Percentiles rank a stretch among this genome's conserved stretches.
phyloP scores from a whole-genome alignment of 192 early-diverging fungal species.

The Backusella tuberculispora region DNA sequence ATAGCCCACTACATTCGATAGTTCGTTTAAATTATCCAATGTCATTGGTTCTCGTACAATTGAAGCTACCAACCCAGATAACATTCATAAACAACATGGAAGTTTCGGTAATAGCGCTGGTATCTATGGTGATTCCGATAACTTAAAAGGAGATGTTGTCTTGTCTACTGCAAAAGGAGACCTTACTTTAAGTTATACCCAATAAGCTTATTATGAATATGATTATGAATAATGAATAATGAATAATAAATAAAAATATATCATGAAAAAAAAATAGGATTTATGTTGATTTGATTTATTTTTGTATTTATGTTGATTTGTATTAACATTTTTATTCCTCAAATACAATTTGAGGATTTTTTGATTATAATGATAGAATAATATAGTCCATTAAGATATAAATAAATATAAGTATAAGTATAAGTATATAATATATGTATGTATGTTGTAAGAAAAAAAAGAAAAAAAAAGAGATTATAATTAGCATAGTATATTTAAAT shows the following conservation, averaged over 20 bases:
- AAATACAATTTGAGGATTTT: background rate
- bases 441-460: background rate
- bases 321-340: no score
- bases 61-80: background rate
- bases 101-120: background rate
- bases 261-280: background rate
- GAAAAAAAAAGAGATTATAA: background rate
- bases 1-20: background rate
- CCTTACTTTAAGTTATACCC: background rate
- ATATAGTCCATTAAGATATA: constrained; percentile 13
- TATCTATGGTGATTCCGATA: background rate
- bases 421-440: background rate
- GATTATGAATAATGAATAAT: background rate
- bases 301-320: no score
- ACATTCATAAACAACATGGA: background rate
- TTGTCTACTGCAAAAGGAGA: background rate
- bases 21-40: background rate
- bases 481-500: background rate
- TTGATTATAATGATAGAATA: background rate
- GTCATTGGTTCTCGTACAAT: background rate
- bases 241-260: background rate
- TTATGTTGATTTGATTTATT: background rate
- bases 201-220: background rate
- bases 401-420: background rate
- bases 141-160: background rate